Evolutionary conservation across 2,329 filamentous ascomycete species (phyloP).

Genomic region (Xylariaceae sp.): DNA sequence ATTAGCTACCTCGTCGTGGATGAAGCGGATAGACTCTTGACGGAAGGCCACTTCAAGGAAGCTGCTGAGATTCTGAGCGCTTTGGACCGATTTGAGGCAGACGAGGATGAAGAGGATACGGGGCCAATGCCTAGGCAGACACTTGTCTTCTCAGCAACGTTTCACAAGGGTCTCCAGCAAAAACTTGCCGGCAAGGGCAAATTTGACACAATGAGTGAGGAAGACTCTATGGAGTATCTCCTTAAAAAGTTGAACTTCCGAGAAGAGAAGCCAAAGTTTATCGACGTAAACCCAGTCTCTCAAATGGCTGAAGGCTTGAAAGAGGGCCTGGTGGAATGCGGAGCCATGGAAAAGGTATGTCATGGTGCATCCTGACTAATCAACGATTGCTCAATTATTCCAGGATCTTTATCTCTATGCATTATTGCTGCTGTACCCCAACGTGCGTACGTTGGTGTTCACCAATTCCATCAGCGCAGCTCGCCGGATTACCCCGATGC

Average conservation of each 20-base stretch:
- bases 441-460: conserved; percentile 80
- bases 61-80: conserved; percentile 81
- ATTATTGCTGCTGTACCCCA: conserved; percentile 75
- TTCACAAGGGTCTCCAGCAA: conserved; percentile 85
- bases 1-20: conserved; percentile 86
- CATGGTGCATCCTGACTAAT: background rate
- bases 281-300: conserved; percentile 84
- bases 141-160: conserved; percentile 93
- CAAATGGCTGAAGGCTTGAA: conserved; percentile 85
- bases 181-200: conserved; percentile 79
- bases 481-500: conserved; percentile 75
- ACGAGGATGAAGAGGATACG: conserved; percentile 45
- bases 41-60: conserved; percentile 93
- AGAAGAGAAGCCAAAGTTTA: conserved; percentile 78
- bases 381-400: conserved; percentile 8
- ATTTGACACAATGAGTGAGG: conserved; percentile 63
- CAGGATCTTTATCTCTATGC: conserved; percentile 91
- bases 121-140: conserved; percentile 64
- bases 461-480: conserved; percentile 95
- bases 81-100: conserved; percentile 63
- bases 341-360: conserved; percentile 81
- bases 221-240: conserved; percentile 88
- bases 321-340: conserved; percentile 89
- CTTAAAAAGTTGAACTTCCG: conserved; percentile 86
- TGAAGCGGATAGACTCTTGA: conserved; percentile 87